Evolutionary conservation across 805 yeast species (phyloP), one percentile per base, ranked within the genome.

Genomic region (Saturnispora serradocipensis): DNA sequence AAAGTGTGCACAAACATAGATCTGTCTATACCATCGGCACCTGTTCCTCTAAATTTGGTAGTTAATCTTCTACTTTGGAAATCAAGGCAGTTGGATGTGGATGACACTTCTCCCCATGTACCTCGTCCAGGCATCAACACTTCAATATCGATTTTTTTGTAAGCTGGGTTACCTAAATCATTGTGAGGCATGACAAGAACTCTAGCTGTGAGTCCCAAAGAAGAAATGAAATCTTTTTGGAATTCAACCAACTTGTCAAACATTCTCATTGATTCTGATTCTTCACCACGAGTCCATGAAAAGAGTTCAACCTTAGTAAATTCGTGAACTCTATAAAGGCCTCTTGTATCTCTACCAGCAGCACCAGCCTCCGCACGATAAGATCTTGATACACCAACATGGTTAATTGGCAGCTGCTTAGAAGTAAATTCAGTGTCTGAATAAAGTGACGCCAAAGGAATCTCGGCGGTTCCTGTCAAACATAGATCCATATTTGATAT

Each of bases 101-200:
- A 87, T 1, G 95, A 82, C 32, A 93, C 74, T 64, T 93, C 99
- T 4, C 99, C 99, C 88, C 95, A 91, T 16, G 62, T 49, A 1
- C 88, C 90, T 59, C 97, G 78, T 2, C 98, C 97, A 0, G 98
- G 98, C 98, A 93, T 91, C 89, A 96, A 88, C 0, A 90, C 96
- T 67, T 93, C 99, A 52, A 90, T 87, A 60, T 93, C 99, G 63
- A 82, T 88, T 65, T 93, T 93, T 61, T 86, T 83, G 67, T 75
- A 80, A 0, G 98, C 98, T 1, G 99, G 96, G 0, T 96, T 84
- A 0, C 99, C 99, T 49, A 93, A 70, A 64, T 93, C 99, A 56
- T 85, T 80, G 25, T 84, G 81, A 0, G 97, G 97, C 89, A 93
- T 88, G 55, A 86, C 80, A 27, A 93, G 70, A 24, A 91, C 86